A percentile compares a stretch with the other conserved stretches of the same genome.
Conservation (phyloP, 148 eudicot genomes). For the Arbutus unedo region DNA sequence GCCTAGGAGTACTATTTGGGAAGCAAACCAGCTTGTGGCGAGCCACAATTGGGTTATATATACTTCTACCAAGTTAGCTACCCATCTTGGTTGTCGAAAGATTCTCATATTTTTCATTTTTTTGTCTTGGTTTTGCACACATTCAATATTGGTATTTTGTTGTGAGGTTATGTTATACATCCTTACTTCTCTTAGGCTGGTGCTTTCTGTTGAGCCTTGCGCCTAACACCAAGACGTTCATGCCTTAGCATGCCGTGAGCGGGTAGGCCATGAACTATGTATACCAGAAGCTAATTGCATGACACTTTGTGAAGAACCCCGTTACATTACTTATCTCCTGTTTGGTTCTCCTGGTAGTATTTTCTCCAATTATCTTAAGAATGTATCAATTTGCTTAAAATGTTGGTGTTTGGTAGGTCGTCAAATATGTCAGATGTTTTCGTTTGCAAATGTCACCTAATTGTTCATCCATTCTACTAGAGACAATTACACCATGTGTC, state of each 20-base stretch:
- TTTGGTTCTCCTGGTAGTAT: background rate
- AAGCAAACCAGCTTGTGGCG: background rate
- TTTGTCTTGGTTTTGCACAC: background rate
- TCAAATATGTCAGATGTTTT: background rate
- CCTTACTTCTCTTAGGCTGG: background rate
- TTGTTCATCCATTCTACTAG: too few species aligned
- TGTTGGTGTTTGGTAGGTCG: background rate
- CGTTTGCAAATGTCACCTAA: background rate
- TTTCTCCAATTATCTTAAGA: background rate
- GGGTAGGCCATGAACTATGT: background rate
- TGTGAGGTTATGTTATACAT: background rate
- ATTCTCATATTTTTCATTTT: background rate
- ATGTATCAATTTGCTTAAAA: background rate
- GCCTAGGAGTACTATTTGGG: background rate
- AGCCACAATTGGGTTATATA: background rate
- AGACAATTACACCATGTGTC: too few species aligned
- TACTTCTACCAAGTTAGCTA: background rate
- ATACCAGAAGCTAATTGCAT: background rate
- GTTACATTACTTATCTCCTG: background rate
- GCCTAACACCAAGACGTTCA: background rate
- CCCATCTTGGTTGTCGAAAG: background rate
- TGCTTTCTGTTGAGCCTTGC: background rate
- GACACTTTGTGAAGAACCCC: background rate
- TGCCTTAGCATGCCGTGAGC: background rate
- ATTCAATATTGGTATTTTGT: background rate